phyloP scores from a whole-genome alignment of 2,329 filamentous ascomycete genomes.

The Penicillium capsulatum region DNA sequence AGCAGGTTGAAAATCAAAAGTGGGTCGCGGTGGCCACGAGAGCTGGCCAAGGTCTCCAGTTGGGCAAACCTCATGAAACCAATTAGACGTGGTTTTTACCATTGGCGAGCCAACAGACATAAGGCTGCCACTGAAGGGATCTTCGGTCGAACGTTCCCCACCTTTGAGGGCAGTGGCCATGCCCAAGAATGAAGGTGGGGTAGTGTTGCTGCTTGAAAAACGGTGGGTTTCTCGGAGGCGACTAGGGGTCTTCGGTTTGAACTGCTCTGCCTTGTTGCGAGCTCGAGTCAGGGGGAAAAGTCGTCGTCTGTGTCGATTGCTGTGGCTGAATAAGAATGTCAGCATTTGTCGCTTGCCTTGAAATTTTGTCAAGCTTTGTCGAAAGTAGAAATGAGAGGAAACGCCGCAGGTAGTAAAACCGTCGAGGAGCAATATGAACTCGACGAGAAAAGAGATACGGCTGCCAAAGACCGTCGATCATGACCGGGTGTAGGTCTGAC shows the following conservation, averaged over 20 bases:
- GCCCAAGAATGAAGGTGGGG: conserved; percentile 4
- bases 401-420: too few relatives aligned
- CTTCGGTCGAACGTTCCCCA: neutral
- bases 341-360: too few relatives aligned
- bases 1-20: conserved; percentile 3
- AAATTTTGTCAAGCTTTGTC: too few relatives aligned
- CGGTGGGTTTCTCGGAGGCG: conserved; percentile 37
- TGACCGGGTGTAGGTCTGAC: too few relatives aligned
- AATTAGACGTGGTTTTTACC: conserved; percentile 12
- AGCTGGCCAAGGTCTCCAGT: conserved; percentile 23
- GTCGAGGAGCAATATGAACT: too few relatives aligned
- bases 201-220: conserved; percentile 23
- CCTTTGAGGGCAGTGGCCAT: neutral
- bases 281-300: conserved; percentile 33
- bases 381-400: too few relatives aligned
- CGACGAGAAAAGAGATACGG: too few relatives aligned
- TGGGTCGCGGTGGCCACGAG: conserved; percentile 19
- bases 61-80: conserved; percentile 26
- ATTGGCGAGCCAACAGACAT: neutral
- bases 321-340: conserved; percentile 17
- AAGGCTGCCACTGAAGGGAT: neutral
- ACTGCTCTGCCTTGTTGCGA: conserved; percentile 38
- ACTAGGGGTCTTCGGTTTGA: conserved; percentile 43
- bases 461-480: too few relatives aligned
- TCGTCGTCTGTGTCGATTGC: conserved; percentile 12